Evolutionary conservation across 495 filamentous ascomycete species (phyloP).

Genomic region (Penicillium manginii): DNA sequence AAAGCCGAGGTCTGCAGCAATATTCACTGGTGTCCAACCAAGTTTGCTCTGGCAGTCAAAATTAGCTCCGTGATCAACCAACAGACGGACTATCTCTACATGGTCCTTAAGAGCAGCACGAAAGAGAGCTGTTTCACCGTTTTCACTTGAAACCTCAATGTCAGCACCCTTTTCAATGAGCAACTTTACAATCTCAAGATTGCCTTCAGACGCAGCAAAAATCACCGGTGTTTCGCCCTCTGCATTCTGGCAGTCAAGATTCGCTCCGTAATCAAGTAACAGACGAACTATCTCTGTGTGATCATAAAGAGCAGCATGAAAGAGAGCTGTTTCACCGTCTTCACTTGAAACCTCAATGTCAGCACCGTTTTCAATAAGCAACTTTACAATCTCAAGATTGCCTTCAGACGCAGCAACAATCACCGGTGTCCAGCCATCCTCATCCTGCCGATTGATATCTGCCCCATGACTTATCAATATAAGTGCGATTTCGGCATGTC

Average conservation of each 20-base stretch:
- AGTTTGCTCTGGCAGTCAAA: not conserved
- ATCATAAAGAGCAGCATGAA: not conserved
- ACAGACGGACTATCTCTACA: not conserved
- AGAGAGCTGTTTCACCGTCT: not conserved
- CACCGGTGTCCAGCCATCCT: not conserved
- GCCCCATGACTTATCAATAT: not conserved
- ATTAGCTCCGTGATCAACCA: not conserved
- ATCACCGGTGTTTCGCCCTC: not conserved
- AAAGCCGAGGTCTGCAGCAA: not conserved
- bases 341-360: not conserved
- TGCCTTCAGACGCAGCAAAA: not conserved
- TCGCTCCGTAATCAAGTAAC: not conserved
- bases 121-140: not conserved
- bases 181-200: not conserved
- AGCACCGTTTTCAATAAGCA: conserved; percentile 8
- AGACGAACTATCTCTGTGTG: not conserved
- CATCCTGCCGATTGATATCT: not conserved
- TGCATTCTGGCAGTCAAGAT: not conserved
- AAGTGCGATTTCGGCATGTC: not conserved
- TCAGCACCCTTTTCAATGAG: conserved; percentile 10
- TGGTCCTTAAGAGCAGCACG: not conserved
- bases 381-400: not conserved
- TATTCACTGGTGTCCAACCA: conserved; percentile 3
- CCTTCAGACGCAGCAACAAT: not conserved
- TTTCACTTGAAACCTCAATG: not conserved